phyloP scores from a whole-genome alignment of 179 eudicot genomes.

The Actinidia chinensis region DNA sequence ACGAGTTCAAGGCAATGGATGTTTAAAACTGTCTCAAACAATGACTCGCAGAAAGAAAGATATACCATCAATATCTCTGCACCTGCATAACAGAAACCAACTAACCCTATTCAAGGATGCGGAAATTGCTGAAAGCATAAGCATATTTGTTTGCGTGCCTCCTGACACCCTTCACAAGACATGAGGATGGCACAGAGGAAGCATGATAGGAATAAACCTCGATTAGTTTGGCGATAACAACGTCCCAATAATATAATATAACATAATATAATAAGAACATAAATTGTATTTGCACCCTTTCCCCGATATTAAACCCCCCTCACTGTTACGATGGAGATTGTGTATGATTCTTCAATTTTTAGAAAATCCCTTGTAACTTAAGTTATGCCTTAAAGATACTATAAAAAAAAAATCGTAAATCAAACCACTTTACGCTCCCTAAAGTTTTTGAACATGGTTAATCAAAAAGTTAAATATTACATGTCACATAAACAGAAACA shows the following conservation, averaged over 20 bases:
- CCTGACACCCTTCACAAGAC: background rate
- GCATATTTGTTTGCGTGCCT: background rate
- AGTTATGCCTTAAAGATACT: background rate
- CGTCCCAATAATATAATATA: conserved; percentile 1
- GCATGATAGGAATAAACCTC: background rate
- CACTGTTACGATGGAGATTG: background rate
- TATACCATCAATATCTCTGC: background rate
- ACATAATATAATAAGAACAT: background rate
- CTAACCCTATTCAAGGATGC: conserved; percentile 6
- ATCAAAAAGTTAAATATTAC: background rate
- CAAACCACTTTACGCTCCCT: background rate
- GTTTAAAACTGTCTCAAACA: conserved; percentile 12
- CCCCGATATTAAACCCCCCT: background rate
- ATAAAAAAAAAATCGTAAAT: background rate
- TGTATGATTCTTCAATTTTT: background rate
- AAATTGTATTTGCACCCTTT: too few species aligned
- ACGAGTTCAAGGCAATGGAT: background rate
- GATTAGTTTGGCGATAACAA: background rate
- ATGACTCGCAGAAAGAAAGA: conserved; percentile 2
- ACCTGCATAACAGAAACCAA: conserved; percentile 10
- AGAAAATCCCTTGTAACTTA: conserved; percentile 3
- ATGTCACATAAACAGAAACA: background rate
- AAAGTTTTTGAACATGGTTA: background rate
- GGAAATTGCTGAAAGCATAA: conserved; percentile 9
- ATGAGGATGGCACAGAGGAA: background rate